Base-by-base conservation (phyloP, 805 yeast species). In the Zygoascus biomembranicola region DNA sequence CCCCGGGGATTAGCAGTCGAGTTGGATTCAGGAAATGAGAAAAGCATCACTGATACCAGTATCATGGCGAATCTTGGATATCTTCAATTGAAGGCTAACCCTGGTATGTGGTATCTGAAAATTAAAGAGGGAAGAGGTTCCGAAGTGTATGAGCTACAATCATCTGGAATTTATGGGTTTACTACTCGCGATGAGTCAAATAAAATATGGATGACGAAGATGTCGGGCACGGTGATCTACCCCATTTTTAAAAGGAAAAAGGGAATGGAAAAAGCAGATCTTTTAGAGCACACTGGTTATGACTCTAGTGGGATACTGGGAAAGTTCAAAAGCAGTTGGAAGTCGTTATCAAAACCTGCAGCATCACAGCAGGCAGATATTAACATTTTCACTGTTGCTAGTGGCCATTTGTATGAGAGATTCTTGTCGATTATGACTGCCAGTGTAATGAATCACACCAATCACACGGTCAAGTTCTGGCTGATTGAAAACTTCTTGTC, bases 21-120 rank as follows among this genome's bases (percentile, higher is more conserved):
- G 19, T 63, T 82, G 1, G 63, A 28, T 52, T 61, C 52, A 35
- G 58, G n/a, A 54, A 60, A 49, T 19, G 64, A 52, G 14, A 57
- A n/a, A 70, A 50, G 43, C 9, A 43, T 57, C n/a, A 57, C 76
- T 0, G 88, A 82, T 58, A 84, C 96, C 0, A 72, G 69, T 41
- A 81, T 90, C 1, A 86, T 92, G 94, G 77, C 83, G 1, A 84
- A 86, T 42, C 73, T 84, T 57, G 97, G 97, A 0, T 92, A 92
- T 66, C 79, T 85, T 52, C 97, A 90, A 67, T 71, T 94, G 47
- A 79, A 79, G 57, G 81, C 85, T 0, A 74, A 73, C 50, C 94
- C 95, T 0, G 96, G 96, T 0, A 47, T 74, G 2, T 87, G 87
- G 84, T 65, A 69, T 1, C 64, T 87, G n/a, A 59, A 62, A 1